These are phyloP conservation scores for Epithemia pelagica DNA, from an alignment of 108 stramenopile genomes.

Conservation along the genomic window DNA sequence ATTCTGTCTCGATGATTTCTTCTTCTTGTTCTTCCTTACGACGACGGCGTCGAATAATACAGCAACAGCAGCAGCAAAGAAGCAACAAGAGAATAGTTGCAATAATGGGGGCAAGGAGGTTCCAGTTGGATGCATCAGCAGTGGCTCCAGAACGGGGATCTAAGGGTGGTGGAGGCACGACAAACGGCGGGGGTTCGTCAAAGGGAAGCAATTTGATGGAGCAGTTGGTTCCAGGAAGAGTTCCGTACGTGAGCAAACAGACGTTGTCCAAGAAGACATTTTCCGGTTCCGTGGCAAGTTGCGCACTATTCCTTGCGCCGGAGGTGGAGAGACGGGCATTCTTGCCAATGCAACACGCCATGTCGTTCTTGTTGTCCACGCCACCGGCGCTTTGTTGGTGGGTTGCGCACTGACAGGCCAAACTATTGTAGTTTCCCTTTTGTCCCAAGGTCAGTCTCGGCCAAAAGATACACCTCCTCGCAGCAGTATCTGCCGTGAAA, in stretches of 20 bases:
- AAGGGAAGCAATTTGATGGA: constrained; percentile 3
- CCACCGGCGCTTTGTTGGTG: not conserved
- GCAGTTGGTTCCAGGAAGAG: constrained; percentile 2
- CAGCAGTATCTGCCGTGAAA: constrained; percentile 1
- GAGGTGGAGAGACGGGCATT: constrained; percentile 9
- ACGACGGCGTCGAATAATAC: constrained; percentile 5
- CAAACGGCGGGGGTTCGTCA: not conserved
- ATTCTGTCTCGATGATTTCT: constrained; percentile 2
- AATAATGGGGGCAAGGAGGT: constrained; percentile 1
- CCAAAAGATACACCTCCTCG: constrained; percentile 1
- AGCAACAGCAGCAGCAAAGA: constrained; percentile 10
- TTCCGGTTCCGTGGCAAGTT: not conserved
- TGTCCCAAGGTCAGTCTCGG: constrained; percentile 3
- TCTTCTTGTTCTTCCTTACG: constrained; percentile 5
- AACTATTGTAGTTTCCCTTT: not conserved
- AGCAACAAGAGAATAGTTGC: constrained; percentile 1
- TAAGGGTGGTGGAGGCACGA: not conserved
- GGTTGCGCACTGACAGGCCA: constrained; percentile 13
- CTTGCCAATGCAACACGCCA: constrained; percentile 7
- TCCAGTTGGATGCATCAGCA: not conserved
- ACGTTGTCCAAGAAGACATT: constrained; percentile 1
- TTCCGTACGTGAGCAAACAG: constrained; percentile 10
- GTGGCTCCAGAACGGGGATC: not conserved
- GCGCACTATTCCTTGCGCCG: not conserved
- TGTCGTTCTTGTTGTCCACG: not conserved